Base-by-base conservation (phyloP, 495 filamentous ascomycete genomes). In the Daldinia decipiens region DNA sequence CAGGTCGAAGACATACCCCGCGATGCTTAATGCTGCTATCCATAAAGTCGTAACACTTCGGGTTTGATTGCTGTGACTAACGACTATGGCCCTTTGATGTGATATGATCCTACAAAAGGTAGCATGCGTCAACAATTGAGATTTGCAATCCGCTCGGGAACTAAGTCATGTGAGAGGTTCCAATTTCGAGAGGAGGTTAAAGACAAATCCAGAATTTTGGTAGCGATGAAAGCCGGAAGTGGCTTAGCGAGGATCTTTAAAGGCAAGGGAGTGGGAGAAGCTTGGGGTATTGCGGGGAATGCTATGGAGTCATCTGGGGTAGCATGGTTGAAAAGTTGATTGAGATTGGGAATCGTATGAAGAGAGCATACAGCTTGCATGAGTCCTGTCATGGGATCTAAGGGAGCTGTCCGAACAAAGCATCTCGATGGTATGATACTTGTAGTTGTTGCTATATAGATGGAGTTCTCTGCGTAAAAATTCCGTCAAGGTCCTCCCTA, bases 221-320 rank as follows among this genome's bases (percentile, higher is more conserved):
- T 55, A 17, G n/a, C 19, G 29, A 52, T 38, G 19, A 45, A 26
- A 52, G 11, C 56, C 52, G 34, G 62, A 65, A 70, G 19, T 38
- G 31, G 68, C 39, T 65, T 70, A 65, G 61, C 61, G 59, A 59
- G 21, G 1, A 39, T 53, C 54, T 32, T 53, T 5, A 21, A 45
- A 27, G 34, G 31, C 55, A 15, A 54, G 26, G n/a, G 13, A 5
- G 31, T 38, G 54, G 47, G 47, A n/a, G 47, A 65, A 61, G 61
- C 43, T 70, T 61, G 62, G 68, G 62, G 68, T 65, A 60, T 45
- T 39, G 24, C 31, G 67, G 60, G 32, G 45, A 36, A 36, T 36
- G 2, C 0, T 36, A 36, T 36, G 34, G 34, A 36, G 34, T 67
- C 38, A 9, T 61, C 52, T 45, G 50, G 39, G 39, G 43, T 50